Base-by-base conservation (phyloP, 352 stramenopile species). In the Pythium scleroteichum region DNA sequence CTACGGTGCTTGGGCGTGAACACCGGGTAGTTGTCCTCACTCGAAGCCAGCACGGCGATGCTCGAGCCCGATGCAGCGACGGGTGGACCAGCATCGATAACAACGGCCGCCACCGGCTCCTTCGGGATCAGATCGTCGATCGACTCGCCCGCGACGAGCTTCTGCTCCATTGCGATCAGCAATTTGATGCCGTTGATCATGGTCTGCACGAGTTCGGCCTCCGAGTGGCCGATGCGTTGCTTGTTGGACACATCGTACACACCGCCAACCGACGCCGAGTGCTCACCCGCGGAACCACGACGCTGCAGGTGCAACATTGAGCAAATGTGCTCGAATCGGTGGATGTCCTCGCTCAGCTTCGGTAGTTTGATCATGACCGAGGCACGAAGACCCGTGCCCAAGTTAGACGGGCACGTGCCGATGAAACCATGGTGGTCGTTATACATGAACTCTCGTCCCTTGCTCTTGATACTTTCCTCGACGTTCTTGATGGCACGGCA, bases 231-330 rank as follows among this genome's bases (percentile, higher is more conserved):
- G 51, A 97, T 88, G 48, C 87, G 82, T 49, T 87, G 77, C 62
- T 89, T 94, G 68, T 93, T 93, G 17, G 87, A 96, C 32, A 97
- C 90, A 48, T 96, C 87, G 47, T 92, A 88, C 59, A 91, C 92
- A 17, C 85, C 86, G 41, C 91, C 86, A 32, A 87, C 88, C 39
- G 91, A 94, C 9, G 85, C 84, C 53, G 88, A 96, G 72, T 96
- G 88, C 59, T 96, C 88, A 20, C 88, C 87, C 6, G 86, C 87
- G 3, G 67, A 83, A 22, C 88, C 87, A 51, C 88, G 75, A 1
- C 91, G 87, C 59, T 85, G 85, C 57, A 96, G 69, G 44, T 90
- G 84, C 47, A 97, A 69, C 27, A 88, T 69, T 50, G 90, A 84
- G 68, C 77, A 91, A 46, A 96, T 84, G 42, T 85, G 75, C 69